A percentile compares a stretch with the other conserved stretches of the same genome.
Conservation (phyloP, 2,329 filamentous ascomycete species). For the Colletotrichum sp. region DNA sequence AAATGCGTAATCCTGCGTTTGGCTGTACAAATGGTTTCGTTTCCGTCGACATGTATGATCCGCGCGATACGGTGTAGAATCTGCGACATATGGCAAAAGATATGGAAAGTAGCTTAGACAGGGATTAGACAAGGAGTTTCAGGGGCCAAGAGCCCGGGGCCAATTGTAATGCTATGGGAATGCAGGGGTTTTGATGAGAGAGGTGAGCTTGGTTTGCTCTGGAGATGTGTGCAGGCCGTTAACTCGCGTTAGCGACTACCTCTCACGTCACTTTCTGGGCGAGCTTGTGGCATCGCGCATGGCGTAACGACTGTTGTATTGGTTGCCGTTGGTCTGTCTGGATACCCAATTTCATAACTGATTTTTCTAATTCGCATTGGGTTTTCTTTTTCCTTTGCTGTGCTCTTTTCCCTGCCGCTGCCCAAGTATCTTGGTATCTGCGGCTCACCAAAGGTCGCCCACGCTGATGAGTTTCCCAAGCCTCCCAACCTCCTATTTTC, state of each 20-base stretch:
- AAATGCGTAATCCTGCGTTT: not conserved
- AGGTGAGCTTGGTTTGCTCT: slow-evolving; percentile 15
- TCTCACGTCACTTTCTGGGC: not conserved
- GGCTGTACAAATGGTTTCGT: not conserved
- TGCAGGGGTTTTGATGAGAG: slow-evolving; percentile 19
- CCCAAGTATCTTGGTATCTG: slow-evolving; percentile 24
- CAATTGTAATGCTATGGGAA: slow-evolving; percentile 13
- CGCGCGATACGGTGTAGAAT: not conserved
- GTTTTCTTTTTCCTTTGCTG: not conserved
- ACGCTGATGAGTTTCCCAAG: slow-evolving; percentile 7
- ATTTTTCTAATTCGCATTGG: not conserved
- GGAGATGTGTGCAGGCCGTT: slow-evolving; percentile 22
- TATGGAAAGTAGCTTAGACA: slow-evolving; percentile 13
- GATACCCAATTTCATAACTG: slow-evolving; percentile 13
- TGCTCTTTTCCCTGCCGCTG: not conserved
- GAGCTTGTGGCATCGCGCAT: not conserved
- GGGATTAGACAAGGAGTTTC: slow-evolving; percentile 17
- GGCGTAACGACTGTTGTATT: not conserved
- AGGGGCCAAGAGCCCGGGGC: slow-evolving; percentile 4
- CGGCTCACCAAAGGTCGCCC: slow-evolving; percentile 20
- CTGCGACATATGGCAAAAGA: not conserved
- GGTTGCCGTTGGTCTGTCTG: not conserved
- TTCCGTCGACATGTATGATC: not conserved
- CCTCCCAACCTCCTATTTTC: slow-evolving; percentile 23
- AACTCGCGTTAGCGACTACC: slow-evolving; percentile 28